phyloP scores from a whole-genome alignment of 176 grass and related monocot genomes.

The Oryza glaberrima region DNA sequence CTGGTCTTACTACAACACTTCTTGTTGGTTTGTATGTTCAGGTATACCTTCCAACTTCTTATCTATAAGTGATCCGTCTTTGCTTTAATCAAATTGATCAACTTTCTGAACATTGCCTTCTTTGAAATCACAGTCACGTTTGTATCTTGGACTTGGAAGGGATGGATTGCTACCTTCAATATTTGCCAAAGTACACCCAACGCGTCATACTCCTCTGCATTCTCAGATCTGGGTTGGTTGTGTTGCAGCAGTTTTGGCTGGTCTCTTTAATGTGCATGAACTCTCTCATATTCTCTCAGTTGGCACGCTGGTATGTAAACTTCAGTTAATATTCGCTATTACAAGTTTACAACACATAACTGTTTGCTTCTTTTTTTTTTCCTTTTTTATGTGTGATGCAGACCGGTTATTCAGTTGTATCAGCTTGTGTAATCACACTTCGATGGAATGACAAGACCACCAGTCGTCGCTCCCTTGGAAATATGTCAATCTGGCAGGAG shows the following conservation, averaged over 20 bases:
- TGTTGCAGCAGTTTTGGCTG: conserved; percentile 83
- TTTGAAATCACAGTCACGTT: conserved; percentile 66
- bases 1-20: conserved; percentile 92
- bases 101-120: conserved; percentile 37
- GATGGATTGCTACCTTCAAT: conserved; percentile 81
- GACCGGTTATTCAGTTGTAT: conserved; percentile 99
- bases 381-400: conserved; percentile 36
- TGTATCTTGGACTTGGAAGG: conserved; percentile 99
- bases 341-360: conserved; percentile 13
- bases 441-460: conserved; percentile 77
- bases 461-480: conserved; percentile 48
- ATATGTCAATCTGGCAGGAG: conserved; percentile 75
- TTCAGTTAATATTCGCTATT: conserved; percentile 28
- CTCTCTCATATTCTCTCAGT: conserved; percentile 99
- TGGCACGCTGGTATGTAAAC: conserved; percentile 79
- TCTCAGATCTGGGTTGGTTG: conserved; percentile 96
- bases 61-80: not conserved
- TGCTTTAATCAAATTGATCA: conserved; percentile 26
- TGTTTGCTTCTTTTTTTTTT: conserved; percentile 12
- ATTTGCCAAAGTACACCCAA: conserved; percentile 86
- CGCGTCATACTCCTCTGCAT: conserved; percentile 84
- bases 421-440: conserved; percentile 89
- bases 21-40: conserved; percentile 99
- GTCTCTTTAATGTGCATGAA: conserved; percentile 80
- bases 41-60: conserved; percentile 47